Percentiles rank a stretch among this genome's conserved stretches.
Conservation (phyloP, 2,329 filamentous ascomycete species). For the Aureobasidium sp. region DNA sequence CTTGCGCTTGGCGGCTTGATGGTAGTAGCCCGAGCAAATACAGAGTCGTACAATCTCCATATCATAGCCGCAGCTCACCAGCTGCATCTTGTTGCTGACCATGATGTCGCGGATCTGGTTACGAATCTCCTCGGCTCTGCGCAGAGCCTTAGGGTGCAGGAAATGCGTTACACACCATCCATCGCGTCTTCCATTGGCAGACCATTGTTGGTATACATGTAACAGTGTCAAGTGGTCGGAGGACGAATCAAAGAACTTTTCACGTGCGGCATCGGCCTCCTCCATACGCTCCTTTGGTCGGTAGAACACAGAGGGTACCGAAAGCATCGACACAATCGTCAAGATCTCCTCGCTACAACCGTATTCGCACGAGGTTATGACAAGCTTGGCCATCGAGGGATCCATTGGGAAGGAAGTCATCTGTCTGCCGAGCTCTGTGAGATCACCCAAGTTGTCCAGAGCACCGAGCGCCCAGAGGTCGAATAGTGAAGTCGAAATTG, state of each 20-base stretch:
- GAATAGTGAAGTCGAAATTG: slow-evolving; percentile 93
- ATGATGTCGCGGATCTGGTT: slow-evolving; percentile 93
- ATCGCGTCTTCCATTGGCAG: slow-evolving; percentile 79
- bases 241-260: slow-evolving; percentile 98
- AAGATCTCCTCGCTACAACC: slow-evolving; percentile 96
- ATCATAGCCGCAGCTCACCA: slow-evolving; percentile 86
- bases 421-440: slow-evolving; percentile 76
- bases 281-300: slow-evolving; percentile 93
- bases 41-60: slow-evolving; percentile 95
- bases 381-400: slow-evolving; percentile 83
- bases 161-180: slow-evolving; percentile 92
- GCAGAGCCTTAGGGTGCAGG: slow-evolving; percentile 85
- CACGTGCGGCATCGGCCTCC: slow-evolving; percentile 86
- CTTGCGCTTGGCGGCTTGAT: slow-evolving; percentile 92
- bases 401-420: slow-evolving; percentile 99
- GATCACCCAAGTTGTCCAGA: slow-evolving; percentile 83
- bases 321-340: slow-evolving; percentile 96
- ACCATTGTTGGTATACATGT: slow-evolving; percentile 95
- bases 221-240: slow-evolving; percentile 93
- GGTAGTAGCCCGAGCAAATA: slow-evolving; percentile 96
- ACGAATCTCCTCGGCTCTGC: slow-evolving; percentile 85
- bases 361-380: slow-evolving; percentile 79
- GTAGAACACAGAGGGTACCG: slow-evolving; percentile 93
- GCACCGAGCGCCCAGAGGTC: slow-evolving; percentile 95
- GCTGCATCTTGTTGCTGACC: slow-evolving; percentile 81